phyloP scores from a whole-genome alignment of 345 rosid species.

The Eucalyptus shirleyi region DNA sequence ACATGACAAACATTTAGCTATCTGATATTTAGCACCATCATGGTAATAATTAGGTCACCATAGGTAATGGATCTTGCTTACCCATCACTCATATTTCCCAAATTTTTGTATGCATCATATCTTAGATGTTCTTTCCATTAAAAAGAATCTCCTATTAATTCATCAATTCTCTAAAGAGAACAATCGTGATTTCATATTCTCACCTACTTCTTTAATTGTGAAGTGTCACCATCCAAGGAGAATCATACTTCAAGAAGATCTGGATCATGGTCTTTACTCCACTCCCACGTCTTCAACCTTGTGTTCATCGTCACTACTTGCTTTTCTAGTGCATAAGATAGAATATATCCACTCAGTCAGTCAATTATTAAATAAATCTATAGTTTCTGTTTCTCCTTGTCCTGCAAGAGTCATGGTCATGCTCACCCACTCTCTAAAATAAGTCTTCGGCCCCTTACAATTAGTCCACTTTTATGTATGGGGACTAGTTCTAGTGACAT shows the following conservation, averaged over 20 bases:
- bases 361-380: background rate
- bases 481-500: too few species aligned
- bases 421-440: too few species aligned
- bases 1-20: background rate
- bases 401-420: too few species aligned
- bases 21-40: background rate
- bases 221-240: background rate
- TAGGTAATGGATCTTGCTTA: background rate
- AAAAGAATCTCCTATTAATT: background rate
- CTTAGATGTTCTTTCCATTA: background rate
- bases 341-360: background rate
- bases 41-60: background rate
- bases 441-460: too few species aligned
- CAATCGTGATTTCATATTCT: background rate
- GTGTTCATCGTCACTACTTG: background rate
- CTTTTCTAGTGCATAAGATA: background rate
- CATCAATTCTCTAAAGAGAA: background rate
- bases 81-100: background rate
- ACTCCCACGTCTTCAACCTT: background rate
- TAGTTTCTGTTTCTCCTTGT: background rate
- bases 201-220: background rate
- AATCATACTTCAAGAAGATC: background rate
- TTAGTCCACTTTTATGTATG: too few species aligned
- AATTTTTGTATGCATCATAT: too few species aligned
- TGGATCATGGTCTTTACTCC: background rate